Evolutionary conservation across 768 basidiomycete genomes (phyloP).

Genomic region (Rhizopogon roseolus): DNA sequence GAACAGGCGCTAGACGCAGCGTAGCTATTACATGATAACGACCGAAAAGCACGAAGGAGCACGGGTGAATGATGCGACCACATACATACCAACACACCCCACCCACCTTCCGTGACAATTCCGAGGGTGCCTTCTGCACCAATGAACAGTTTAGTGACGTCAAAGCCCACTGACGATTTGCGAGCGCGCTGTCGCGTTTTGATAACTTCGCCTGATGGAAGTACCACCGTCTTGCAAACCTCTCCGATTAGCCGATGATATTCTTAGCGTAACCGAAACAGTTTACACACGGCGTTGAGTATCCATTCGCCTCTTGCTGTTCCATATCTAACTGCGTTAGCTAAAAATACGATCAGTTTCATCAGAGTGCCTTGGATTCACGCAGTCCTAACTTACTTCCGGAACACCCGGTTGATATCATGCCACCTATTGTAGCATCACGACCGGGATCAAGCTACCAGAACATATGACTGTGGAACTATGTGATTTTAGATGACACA

Average conservation of each 20-base stretch:
- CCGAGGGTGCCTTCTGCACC: constrained; percentile 85
- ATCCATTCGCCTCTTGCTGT: constrained; percentile 85
- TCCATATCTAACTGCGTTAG: constrained; percentile 75
- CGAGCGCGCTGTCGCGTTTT: constrained; percentile 74
- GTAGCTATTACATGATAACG: constrained; percentile 45
- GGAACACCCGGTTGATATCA: constrained; percentile 78
- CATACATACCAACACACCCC: background rate
- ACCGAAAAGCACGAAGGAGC: background rate
- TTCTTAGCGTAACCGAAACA: background rate
- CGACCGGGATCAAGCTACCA: constrained; percentile 12
- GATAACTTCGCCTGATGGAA: constrained; percentile 76
- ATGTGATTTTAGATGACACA: background rate
- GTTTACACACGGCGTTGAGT: constrained; percentile 55
- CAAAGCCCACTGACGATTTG: constrained; percentile 82
- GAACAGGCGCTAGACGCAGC: constrained; percentile 65
- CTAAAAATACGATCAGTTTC: constrained; percentile 25
- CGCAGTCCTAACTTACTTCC: constrained; percentile 50
- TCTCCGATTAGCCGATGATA: background rate
- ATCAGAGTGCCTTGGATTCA: background rate
- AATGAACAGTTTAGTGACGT: constrained; percentile 77
- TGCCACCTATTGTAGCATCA: constrained; percentile 67
- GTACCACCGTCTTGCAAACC: constrained; percentile 59
- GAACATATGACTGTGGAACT: background rate
- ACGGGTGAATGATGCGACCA: background rate
- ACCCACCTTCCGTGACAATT: constrained; percentile 71